These are phyloP conservation scores for Leccinellum albellum DNA, from an alignment of 768 basidiomycete genomes.

Conservation along the genomic window DNA sequence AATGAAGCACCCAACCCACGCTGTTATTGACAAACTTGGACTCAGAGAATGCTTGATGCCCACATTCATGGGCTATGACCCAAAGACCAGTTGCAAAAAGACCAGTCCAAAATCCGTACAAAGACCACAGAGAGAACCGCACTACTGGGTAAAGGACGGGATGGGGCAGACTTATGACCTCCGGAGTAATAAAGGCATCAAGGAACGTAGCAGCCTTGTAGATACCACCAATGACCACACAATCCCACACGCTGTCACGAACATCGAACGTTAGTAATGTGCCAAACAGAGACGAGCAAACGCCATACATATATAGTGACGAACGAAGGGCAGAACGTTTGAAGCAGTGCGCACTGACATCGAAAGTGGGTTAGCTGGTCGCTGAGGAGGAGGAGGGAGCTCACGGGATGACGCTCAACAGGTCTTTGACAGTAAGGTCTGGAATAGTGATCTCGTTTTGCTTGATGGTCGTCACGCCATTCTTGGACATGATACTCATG, in stretches of 20 bases:
- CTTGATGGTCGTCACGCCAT: slow-evolving; percentile 35
- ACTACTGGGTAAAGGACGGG: slow-evolving; percentile 60
- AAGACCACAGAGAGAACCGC: slow-evolving; percentile 66
- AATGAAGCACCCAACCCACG: slow-evolving; percentile 91
- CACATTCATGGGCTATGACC: slow-evolving; percentile 94
- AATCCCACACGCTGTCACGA: slow-evolving; percentile 63
- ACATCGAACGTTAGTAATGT: slow-evolving; percentile 12
- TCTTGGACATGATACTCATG: slow-evolving; percentile 17
- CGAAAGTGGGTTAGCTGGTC: background rate
- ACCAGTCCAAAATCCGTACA: slow-evolving; percentile 80
- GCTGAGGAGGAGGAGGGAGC: slow-evolving; percentile 27
- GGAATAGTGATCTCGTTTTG: slow-evolving; percentile 70
- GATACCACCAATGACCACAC: slow-evolving; percentile 59
- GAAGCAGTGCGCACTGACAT: slow-evolving; percentile 74
- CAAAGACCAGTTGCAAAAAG: slow-evolving; percentile 90
- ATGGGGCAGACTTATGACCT: slow-evolving; percentile 50
- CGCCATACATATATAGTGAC: slow-evolving; percentile 67
- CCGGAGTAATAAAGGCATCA: slow-evolving; percentile 59
- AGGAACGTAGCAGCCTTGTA: slow-evolving; percentile 66
- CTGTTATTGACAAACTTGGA: slow-evolving; percentile 88
- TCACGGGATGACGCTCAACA: slow-evolving; percentile 80
- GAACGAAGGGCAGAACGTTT: slow-evolving; percentile 84
- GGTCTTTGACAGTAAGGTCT: slow-evolving; percentile 82
- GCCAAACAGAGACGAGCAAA: background rate
- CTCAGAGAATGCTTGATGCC: slow-evolving; percentile 94